Base-by-base conservation (phyloP, 345 rosid genomes). In the Boechera stricta region DNA sequence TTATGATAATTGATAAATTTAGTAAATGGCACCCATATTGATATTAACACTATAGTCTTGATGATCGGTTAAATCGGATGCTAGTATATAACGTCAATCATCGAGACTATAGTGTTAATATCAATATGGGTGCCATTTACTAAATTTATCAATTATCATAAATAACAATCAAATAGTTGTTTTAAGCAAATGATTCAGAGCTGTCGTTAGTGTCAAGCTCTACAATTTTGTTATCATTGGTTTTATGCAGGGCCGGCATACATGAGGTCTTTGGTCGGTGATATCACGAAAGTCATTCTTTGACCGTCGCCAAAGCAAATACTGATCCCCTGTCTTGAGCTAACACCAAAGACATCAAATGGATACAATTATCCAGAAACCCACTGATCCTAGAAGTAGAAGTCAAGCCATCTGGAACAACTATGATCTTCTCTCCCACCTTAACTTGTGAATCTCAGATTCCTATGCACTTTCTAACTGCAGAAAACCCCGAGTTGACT, bases 281-380 rank as follows among this genome's bases (percentile, higher is more conserved):
- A 3, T 21, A 21, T 21, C 5, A 36, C 55, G 56, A 21, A 21
- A 21, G 24, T 21, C 0, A 31, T 31, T 4, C 4, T 31, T 31
- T 31, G 33, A 31, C 33, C 33, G 33, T 31, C 4, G 5, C 5
- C 33, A 31, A 31, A 31, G 33, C 47, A 42, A 42, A 24, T 72
- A 77, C 0, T 48, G 73, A 58, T 64, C 10, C 2, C 38, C 1
- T 31, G 3, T 64, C 62, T 57, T 72, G 77, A 64, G 68, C 81
- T 6, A 73, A 51, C 69, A 73, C 81, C 64, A 58, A 39, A 6
- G n/a, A 15, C 16, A 13, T 16, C 15, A 42, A 36, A 18, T 64
- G 52, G 58, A 64, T 2, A 72, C 7, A 0, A 24, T 21, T 21
- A 21, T 21, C 24, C 24, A 21, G 24, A 65, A 21, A 18, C n/a